These are phyloP conservation scores for Fusarium proliferatum DNA, from an alignment of 2,329 filamentous ascomycete species.

Conservation along the genomic window DNA sequence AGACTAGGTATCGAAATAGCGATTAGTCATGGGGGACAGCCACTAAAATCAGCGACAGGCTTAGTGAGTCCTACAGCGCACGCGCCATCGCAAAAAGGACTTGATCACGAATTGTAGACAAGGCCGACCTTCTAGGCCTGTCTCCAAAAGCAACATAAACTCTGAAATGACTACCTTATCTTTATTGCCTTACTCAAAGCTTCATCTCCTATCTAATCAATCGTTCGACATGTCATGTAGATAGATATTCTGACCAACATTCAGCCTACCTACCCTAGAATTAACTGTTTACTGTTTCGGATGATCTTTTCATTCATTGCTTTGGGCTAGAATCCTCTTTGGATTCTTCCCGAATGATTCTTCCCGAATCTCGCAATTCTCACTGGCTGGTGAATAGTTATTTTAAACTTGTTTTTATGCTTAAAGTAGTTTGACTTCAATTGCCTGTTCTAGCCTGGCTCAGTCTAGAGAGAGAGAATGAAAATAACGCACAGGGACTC, in stretches of 20 bases:
- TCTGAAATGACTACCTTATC: not conserved
- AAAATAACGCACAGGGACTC: no score
- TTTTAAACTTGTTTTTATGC: not conserved
- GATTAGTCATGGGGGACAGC: not conserved
- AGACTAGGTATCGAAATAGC: not conserved
- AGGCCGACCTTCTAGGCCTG: accelerated
- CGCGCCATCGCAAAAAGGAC: not conserved
- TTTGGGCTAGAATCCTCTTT: accelerated
- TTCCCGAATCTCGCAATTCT: accelerated
- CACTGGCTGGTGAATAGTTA: accelerated
- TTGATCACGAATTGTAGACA: accelerated
- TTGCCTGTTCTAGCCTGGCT: no score
- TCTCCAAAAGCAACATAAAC: not conserved
- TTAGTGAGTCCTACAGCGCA: not conserved
- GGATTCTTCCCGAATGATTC: accelerated
- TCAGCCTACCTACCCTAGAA: not conserved
- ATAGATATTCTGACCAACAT: not conserved
- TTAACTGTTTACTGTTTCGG: accelerated
- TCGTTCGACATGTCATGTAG: not conserved
- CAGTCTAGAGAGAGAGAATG: no score
- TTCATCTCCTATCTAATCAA: accelerated
- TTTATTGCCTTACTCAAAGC: accelerated
- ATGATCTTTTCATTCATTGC: accelerated
- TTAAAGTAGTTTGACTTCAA: not conserved
- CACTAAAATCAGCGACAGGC: accelerated